Base-by-base conservation (phyloP, 73 alveolate species). In the Paramecium caudatum region DNA sequence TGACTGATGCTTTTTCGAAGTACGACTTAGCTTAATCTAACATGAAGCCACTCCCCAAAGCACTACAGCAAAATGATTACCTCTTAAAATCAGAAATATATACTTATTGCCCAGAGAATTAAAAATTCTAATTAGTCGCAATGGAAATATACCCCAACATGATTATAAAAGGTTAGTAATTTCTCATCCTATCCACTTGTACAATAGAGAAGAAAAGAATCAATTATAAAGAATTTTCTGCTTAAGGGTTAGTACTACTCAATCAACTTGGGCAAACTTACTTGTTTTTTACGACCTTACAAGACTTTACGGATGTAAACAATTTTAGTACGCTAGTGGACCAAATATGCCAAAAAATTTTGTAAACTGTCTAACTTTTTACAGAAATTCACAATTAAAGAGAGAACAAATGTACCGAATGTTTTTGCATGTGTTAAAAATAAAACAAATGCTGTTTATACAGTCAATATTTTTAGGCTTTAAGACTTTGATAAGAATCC, bases 381-480 rank as follows among this genome's bases (percentile, higher is more conserved):
- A 70, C 39, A 33, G 17, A 70, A 69, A 39, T 69, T 16, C 16
- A 70, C 87, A 36, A 17, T 70, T n/a, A 69, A 69, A 43, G 87
- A 70, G 63, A 70, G 68, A 70, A 36, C 37, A 0, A 70, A 36
- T 37, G 27, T 69, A 0, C 87, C 39, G 3, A 70, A 70, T 43
- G 68, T 70, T 36, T 36, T 15, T 70, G 87, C 87, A 17, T 70
- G 87, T n/a, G 45, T 70, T 43, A 70, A 70, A 43, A 70, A 37
- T 17, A 70, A 70, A 46, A 70, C 19, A 6, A 43, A 36, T 70
- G 16, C 39, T 37, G 46, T 70, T 70, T 70, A 15, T 6, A 70
- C 87, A 25, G 87, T 70, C 5, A 17, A 37, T 17, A 70, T 70
- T 19, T 70, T 39, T 43, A 36, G 63, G 27, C 39, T 37, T 37